phyloP scores from a whole-genome alignment of 106 monocot species.

The Allium sativum region DNA sequence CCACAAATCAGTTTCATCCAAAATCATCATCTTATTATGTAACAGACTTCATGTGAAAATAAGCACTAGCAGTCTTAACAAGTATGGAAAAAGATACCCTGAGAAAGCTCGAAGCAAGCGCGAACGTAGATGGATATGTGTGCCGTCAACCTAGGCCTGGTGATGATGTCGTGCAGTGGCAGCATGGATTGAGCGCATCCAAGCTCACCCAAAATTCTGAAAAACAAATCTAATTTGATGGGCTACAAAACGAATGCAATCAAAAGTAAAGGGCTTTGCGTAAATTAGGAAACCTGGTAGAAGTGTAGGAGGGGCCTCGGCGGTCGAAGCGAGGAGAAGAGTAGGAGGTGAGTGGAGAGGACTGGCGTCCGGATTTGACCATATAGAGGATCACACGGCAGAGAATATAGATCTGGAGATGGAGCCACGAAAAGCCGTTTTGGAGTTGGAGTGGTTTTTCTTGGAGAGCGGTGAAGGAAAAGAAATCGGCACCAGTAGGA shows the following conservation, averaged over 20 bases:
- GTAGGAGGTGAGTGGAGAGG: constrained; percentile 12
- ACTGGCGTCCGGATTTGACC: constrained; percentile 13
- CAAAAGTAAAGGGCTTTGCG: constrained; percentile 2
- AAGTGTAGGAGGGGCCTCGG: constrained; percentile 20
- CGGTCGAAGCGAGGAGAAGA: constrained; percentile 13
- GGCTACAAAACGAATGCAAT: not conserved
- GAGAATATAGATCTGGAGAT: constrained; percentile 43
- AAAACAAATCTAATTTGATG: not conserved
- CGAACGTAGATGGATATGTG: constrained; percentile 56
- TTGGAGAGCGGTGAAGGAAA: not conserved
- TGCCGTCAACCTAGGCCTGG: constrained; percentile 44
- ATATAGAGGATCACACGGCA: constrained; percentile 33
- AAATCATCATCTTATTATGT: not conserved
- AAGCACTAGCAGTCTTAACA: constrained; percentile 81
- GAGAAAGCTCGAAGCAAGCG: constrained; percentile 86
- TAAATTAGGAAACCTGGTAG: constrained; percentile 18
- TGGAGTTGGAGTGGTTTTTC: no score
- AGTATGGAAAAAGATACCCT: constrained; percentile 78
- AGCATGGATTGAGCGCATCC: constrained; percentile 47
- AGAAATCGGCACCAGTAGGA: not conserved
- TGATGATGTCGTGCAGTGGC: constrained; percentile 46
- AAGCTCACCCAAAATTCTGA: constrained; percentile 42
- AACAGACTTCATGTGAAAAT: constrained; percentile 22
- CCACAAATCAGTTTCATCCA: not conserved
- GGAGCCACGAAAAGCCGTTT: constrained; percentile 47